Evolutionary conservation across 1,284 basidiomycete species (phyloP).

Genomic region (Bjerkandera adusta): DNA sequence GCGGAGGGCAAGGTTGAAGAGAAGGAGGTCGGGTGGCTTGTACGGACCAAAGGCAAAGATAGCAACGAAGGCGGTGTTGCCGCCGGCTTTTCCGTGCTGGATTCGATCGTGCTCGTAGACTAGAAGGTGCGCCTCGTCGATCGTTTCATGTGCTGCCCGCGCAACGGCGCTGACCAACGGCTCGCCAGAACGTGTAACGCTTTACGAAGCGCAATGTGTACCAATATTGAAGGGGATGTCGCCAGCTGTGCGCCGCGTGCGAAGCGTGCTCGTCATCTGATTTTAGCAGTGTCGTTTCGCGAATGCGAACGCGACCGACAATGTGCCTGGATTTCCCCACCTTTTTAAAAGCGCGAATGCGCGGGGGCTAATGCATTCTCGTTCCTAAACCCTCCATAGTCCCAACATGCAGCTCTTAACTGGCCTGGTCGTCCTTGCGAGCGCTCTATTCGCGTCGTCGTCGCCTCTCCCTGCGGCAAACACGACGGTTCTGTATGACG

Average conservation of each 20-base stretch:
- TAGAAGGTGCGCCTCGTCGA: constrained; percentile 16
- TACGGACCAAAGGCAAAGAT: constrained; percentile 91
- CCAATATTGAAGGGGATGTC: neutral
- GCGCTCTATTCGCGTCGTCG: constrained; percentile 1
- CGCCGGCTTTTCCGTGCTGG: constrained; percentile 87
- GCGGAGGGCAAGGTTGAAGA: constrained; percentile 41
- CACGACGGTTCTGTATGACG: constrained; percentile 49
- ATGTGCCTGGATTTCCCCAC: constrained; percentile 18
- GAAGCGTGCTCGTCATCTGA: neutral
- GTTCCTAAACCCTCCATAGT: too few relatives aligned
- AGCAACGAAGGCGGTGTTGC: constrained; percentile 95
- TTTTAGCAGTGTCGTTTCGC: neutral
- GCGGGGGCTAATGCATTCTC: too few relatives aligned
- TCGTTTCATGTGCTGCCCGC: too few relatives aligned
- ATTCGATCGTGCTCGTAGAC: constrained; percentile 75
- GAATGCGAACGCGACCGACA: constrained; percentile 10
- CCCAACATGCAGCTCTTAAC: too few relatives aligned
- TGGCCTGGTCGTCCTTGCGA: too few relatives aligned
- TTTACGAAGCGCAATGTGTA: neutral
- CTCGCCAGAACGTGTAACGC: too few relatives aligned
- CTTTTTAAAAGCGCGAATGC: too few relatives aligned
- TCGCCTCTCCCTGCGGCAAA: constrained; percentile 25
- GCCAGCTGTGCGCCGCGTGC: neutral
- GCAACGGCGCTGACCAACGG: too few relatives aligned
- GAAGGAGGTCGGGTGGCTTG: constrained; percentile 78